Evolutionary conservation across 768 basidiomycete species (phyloP), one percentile per base, ranked within the genome.

Genomic region (Gloeopeniophorella convolvens): DNA sequence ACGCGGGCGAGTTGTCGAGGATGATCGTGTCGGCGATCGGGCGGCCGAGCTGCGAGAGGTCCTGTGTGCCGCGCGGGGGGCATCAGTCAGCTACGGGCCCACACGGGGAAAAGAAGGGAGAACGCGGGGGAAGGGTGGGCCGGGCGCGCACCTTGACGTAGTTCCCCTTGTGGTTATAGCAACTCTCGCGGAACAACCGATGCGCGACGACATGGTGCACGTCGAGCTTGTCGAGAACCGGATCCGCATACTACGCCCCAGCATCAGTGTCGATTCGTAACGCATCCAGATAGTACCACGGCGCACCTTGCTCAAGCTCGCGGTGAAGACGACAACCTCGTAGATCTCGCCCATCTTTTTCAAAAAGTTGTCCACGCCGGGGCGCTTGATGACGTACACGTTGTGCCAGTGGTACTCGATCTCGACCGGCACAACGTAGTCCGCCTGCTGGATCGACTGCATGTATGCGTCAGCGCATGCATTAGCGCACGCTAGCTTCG

Each of bases 371-470:
- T 99, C 96, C 13, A 99, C 96, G 13, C 96, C 96, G 8, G 96
- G 96, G 43, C 96, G 85, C 68, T 98, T 98, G 68, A 98, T 89
- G 42, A 98, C 96, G 69, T 98, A 97, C 58, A 98, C 93, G 63
- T 99, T 97, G 66, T 99, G 96, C 79, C 87, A 89, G 63, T 96
- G 89, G 58, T 89, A 93, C 64, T 99, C 96, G 56, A 99, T 99
- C 69, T 98, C 96, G 21, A 99, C 96, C 4, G 96, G 96, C 3
- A 99, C 95, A 56, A 98, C 90, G 67, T 92, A 99, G 72, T 99
- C 96, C 26, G 95, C 93, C 62, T 92, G 88, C 57, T 76, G 77
- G 52, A 98, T 90, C 47, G 93, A 89, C 94, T 98, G 64, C 12
- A 53, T 23, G 28, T 2, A 5, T n/a, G 23, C 42, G 23, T 3